A percentile compares a stretch with the other conserved stretches of the same genome.
Evolutionary conservation across 352 stramenopile genomes (phyloP).

Genomic region (Globisporangium okanoganense): DNA sequence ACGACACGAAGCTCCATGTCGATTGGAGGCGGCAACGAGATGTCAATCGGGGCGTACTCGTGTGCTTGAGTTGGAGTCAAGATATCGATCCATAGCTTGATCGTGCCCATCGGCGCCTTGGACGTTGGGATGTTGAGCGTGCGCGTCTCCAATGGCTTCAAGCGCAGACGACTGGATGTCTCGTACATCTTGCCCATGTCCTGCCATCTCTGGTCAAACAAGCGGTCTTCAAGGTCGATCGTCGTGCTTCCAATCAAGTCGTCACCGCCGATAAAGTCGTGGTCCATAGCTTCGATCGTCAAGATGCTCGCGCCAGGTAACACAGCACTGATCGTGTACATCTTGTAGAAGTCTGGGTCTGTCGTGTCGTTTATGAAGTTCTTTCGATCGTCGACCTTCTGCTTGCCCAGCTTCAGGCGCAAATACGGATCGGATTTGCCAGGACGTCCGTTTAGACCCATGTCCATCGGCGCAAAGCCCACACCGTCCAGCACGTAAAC

Average conservation of each 20-base stretch:
- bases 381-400: slow-evolving; percentile 86
- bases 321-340: slow-evolving; percentile 78
- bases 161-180: slow-evolving; percentile 53
- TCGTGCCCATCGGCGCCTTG: slow-evolving; percentile 73
- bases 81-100: slow-evolving; percentile 92
- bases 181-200: slow-evolving; percentile 84
- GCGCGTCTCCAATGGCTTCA: slow-evolving; percentile 81
- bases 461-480: slow-evolving; percentile 86
- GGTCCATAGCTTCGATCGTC: slow-evolving; percentile 89
- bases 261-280: slow-evolving; percentile 87
- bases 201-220: slow-evolving; percentile 90
- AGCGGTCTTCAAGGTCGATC: slow-evolving; percentile 92
- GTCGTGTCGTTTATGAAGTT: slow-evolving; percentile 89
- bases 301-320: slow-evolving; percentile 86
- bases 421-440: slow-evolving; percentile 90
- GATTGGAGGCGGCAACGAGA: slow-evolving; percentile 73
- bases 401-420: slow-evolving; percentile 77
- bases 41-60: slow-evolving; percentile 80
- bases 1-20: slow-evolving; percentile 92
- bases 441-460: slow-evolving; percentile 71
- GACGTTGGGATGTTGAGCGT: slow-evolving; percentile 85
- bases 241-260: slow-evolving; percentile 91
- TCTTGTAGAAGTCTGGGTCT: slow-evolving; percentile 91
- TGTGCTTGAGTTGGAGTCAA: slow-evolving; percentile 68
- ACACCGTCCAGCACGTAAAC: slow-evolving; percentile 86